Conservation (phyloP, 108 stramenopile genomes). For the Licmophora abbreviata region DNA sequence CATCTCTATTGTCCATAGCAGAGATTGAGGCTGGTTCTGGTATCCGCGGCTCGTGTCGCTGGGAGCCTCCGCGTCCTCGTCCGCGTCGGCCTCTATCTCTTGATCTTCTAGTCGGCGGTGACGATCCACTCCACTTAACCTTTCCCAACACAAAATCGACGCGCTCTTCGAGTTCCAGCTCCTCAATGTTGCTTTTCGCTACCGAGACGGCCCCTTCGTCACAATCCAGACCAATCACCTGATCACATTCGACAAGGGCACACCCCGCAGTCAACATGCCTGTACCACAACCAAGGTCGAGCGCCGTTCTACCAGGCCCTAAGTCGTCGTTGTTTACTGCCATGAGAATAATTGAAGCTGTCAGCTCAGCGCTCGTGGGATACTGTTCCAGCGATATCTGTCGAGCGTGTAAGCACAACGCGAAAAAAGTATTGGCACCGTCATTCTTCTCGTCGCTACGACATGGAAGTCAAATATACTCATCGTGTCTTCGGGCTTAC, state of each 20-base stretch:
- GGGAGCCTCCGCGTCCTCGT: constrained; percentile 18
- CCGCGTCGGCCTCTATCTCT: constrained; percentile 5
- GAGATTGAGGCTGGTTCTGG: not conserved
- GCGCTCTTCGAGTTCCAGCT: constrained; percentile 18
- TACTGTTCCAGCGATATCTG: constrained; percentile 86
- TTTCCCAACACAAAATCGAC: constrained; percentile 38
- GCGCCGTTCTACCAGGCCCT: constrained; percentile 44
- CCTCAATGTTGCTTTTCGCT: constrained; percentile 51
- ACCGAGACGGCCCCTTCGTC: constrained; percentile 68
- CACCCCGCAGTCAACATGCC: constrained; percentile 82
- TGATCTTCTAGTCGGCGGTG: constrained; percentile 1
- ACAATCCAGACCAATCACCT: constrained; percentile 74
- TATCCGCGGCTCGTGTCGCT: constrained; percentile 17
- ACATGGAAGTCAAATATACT: constrained; percentile 12
- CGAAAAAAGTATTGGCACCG: not conserved
- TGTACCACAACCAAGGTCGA: constrained; percentile 94
- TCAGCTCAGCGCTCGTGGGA: constrained; percentile 76
- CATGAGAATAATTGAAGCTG: constrained; percentile 63
- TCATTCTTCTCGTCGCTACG: not conserved
- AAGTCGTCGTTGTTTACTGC: constrained; percentile 60
- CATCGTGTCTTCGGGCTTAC: constrained; percentile 19
- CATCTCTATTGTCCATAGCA: constrained; percentile 4
- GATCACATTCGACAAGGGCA: constrained; percentile 58
- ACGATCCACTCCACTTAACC: constrained; percentile 14
- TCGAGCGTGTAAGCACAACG: constrained; percentile 29